Evolutionary conservation across 805 yeast species (phyloP).

Genomic region (Candida boleticola): DNA sequence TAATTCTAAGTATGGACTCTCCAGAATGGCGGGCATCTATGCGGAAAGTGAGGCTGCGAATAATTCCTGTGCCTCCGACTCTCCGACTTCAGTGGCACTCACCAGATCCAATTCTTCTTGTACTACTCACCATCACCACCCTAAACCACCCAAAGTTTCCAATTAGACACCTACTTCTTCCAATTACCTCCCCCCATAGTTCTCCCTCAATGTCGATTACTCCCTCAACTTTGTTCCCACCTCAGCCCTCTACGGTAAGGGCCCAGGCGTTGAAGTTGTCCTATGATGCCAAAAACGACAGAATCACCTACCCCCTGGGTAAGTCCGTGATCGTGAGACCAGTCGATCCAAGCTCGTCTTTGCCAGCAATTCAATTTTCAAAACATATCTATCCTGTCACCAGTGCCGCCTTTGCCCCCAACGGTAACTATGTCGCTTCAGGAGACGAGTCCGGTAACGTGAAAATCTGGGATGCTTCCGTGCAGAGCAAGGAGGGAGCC

Average conservation of each 20-base stretch:
- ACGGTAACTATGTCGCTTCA: constrained; percentile 86
- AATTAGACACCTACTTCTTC: no score
- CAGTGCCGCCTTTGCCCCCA: constrained; percentile 83
- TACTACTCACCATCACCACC: no score
- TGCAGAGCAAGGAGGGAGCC: constrained; percentile 39
- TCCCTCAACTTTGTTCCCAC: constrained; percentile 50
- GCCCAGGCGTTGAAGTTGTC: constrained; percentile 71
- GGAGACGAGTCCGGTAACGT: constrained; percentile 92
- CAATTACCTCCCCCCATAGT: no score
- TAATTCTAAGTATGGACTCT: no score
- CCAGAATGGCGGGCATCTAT: no score
- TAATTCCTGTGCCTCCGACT: no score
- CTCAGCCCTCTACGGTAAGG: constrained; percentile 76
- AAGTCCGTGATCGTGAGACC: constrained; percentile 74
- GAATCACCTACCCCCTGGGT: constrained; percentile 80
- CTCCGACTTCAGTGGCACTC: no score
- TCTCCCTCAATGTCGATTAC: constrained; percentile 30
- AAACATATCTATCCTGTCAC: constrained; percentile 73
- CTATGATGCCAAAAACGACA: constrained; percentile 64
- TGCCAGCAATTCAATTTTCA: constrained; percentile 59
- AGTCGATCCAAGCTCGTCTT: constrained; percentile 49
- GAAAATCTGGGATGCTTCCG: constrained; percentile 72
- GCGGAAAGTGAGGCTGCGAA: no score
- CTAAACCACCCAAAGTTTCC: no score
- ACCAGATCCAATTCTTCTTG: no score